Base-by-base conservation (phyloP, 805 yeast genomes). In the Blastobotrys americana region DNA sequence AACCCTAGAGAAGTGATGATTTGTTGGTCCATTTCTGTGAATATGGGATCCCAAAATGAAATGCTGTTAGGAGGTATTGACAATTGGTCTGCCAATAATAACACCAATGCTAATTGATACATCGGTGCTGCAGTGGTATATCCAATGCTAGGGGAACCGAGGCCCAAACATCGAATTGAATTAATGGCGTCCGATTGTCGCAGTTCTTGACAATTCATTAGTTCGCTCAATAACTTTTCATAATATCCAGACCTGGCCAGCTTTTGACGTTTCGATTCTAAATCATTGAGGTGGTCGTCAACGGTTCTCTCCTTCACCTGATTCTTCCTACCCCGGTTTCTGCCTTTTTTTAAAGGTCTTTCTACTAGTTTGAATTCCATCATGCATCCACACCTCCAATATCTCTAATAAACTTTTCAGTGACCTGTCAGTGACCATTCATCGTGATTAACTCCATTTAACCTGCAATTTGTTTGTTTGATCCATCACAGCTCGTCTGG, bases 41-140 rank as follows among this genome's bases (percentile, higher is more conserved):
- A 82, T 0, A 73, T 74, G 0, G 94, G 94, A 54, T 84, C 94
- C 61, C 71, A 82, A 0, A 78, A 48, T 0, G 82, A 69, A 0
- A 82, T 67, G 5, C 53, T 21, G 0, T 46, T 23, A 0, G 47
- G 18, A 0, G 45, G 25, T 10, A 67, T 46, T 0, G 52, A 37
- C 8, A 60, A 46, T 4, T 51, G 48, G 2, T 62, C 62, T 0
- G 60, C 58, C 2, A 83, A 34, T 16, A 72, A 67, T n/a, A 65
- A 44, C 20, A 83, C 57, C 39, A 77, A 59, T 1, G 87, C 88
- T 6, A 83, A 57, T 60, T 84, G 95, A 58, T 72, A 82, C 34
- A 77, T 63, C 1, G 90, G 82, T 19, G 75, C 73, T n/a, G 55
- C 10, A 73, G 60, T 3, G 86, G 83, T 3, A 78, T 70, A 0